Conservation (phyloP, 2,329 filamentous ascomycete species). For the Fusarium palustre region DNA sequence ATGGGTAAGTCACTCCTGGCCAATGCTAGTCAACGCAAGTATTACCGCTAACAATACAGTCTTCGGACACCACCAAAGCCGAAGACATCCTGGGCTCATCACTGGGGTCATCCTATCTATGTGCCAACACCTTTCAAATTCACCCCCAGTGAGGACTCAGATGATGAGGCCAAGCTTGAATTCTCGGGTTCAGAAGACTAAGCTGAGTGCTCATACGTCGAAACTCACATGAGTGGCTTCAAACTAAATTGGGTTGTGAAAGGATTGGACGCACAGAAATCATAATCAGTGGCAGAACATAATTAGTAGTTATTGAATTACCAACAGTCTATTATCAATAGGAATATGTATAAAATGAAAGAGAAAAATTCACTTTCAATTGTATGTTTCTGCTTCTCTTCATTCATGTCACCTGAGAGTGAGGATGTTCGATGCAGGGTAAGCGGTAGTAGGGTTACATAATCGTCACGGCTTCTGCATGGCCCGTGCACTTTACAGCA, state of each 20-base stretch:
- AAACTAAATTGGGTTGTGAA: too few species aligned
- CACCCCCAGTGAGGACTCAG: background rate
- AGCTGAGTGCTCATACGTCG: background rate
- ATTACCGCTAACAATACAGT: background rate
- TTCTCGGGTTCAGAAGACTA: too few species aligned
- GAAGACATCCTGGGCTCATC: background rate
- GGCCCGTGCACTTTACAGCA: slow-evolving; percentile 35
- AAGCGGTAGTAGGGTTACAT: slow-evolving; percentile 31
- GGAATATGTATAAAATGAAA: background rate
- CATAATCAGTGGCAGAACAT: background rate
- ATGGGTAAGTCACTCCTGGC: background rate
- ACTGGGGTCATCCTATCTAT: background rate
- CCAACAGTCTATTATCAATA: background rate
- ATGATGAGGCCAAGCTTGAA: background rate
- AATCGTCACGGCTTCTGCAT: background rate
- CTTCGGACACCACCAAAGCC: background rate
- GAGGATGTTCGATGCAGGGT: slow-evolving; percentile 24
- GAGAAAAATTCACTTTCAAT: background rate
- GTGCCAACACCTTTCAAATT: background rate
- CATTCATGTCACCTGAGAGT: background rate
- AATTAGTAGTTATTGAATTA: background rate
- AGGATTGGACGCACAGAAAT: background rate
- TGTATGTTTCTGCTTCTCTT: background rate
- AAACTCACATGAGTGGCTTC: background rate
- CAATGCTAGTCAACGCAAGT: background rate